A percentile compares a stretch with the other conserved stretches of the same genome.
Conservation (phyloP, 371 early-diverging fungal species). For the Syncephalastrum sp. region DNA sequence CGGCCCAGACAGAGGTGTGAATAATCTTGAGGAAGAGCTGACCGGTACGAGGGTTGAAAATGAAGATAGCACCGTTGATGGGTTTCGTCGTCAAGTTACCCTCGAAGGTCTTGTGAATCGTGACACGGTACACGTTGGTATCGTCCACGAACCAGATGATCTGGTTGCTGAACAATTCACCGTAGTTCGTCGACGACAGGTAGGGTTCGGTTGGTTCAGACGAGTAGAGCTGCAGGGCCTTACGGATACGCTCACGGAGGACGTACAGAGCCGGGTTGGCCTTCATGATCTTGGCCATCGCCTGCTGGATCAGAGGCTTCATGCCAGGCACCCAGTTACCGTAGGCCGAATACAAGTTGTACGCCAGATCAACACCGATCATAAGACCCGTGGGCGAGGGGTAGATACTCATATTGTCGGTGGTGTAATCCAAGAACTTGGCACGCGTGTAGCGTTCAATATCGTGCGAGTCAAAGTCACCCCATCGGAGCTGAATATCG, state of each 20-base stretch:
- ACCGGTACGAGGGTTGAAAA: conserved; percentile 98
- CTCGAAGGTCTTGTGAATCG: conserved; percentile 99
- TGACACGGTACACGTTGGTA: conserved; percentile 99
- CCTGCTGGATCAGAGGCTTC: conserved; percentile 96
- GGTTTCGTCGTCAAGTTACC: conserved; percentile 98
- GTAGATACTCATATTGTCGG: conserved; percentile 97
- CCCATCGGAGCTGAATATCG: conserved; percentile 98
- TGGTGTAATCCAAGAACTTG: conserved; percentile 97
- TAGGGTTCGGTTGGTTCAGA: conserved; percentile 99
- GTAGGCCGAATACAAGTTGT: conserved; percentile 90
- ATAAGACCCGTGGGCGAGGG: conserved; percentile 97
- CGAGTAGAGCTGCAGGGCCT: conserved; percentile 97
- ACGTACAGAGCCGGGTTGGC: conserved; percentile 97
- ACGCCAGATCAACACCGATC: conserved; percentile 97
- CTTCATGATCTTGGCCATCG: conserved; percentile 98
- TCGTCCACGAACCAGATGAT: conserved; percentile 99
- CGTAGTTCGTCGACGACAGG: conserved; percentile 93
- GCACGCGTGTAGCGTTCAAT: conserved; percentile 97
- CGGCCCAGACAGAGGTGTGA: conserved; percentile 99
- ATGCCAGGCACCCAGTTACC: conserved; percentile 98
- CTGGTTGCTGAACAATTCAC: conserved; percentile 96
- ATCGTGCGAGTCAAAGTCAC: conserved; percentile 98
- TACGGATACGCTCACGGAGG: conserved; percentile 97
- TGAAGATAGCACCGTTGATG: conserved; percentile 98
- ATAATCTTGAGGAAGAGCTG: conserved; percentile 99